phyloP scores from a whole-genome alignment of 805 yeast genomes.

The Clavispora carvajalis region DNA sequence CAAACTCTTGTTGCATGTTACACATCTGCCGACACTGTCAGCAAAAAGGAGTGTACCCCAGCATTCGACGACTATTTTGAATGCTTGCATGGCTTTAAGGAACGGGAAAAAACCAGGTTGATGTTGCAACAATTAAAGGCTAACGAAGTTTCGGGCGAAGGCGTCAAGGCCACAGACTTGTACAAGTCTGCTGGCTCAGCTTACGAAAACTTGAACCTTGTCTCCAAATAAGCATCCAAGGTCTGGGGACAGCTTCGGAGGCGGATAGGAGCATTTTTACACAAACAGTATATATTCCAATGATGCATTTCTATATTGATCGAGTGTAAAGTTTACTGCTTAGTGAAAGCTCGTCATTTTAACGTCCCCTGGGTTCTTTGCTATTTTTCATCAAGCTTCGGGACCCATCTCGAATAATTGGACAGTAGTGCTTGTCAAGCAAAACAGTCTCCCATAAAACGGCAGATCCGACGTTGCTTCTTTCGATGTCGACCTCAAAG shows the following conservation, averaged over 20 bases:
- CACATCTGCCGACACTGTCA: slow-evolving; percentile 40
- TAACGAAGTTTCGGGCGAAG: slow-evolving; percentile 35
- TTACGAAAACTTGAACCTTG: slow-evolving; percentile 41
- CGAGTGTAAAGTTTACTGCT: neutral
- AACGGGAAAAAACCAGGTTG: slow-evolving; percentile 40
- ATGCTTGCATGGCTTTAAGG: slow-evolving; percentile 43
- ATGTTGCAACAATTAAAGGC: slow-evolving; percentile 44
- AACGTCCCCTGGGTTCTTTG: slow-evolving; percentile 14
- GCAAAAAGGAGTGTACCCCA: slow-evolving; percentile 39
- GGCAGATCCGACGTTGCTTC: slow-evolving; percentile 83
- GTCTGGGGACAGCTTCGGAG: neutral
- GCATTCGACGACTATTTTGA: slow-evolving; percentile 42
- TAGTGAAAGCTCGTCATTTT: neutral
- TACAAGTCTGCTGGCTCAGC: slow-evolving; percentile 37
- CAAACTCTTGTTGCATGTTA: slow-evolving; percentile 40
- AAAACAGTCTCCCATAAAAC: slow-evolving; percentile 84
- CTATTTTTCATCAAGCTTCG: slow-evolving; percentile 37
- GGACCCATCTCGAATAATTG: slow-evolving; percentile 68
- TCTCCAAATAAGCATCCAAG: slow-evolving; percentile 7
- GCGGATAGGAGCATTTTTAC: neutral
- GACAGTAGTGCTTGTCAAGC: slow-evolving; percentile 77
- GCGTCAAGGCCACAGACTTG: slow-evolving; percentile 39
- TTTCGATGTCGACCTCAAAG: slow-evolving; percentile 51
- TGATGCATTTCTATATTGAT: neutral
- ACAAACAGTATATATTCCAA: neutral